Evolutionary conservation across 352 stramenopile species (phyloP), one percentile per base, ranked within the genome.

Genomic region (Phytophthora citricola): DNA sequence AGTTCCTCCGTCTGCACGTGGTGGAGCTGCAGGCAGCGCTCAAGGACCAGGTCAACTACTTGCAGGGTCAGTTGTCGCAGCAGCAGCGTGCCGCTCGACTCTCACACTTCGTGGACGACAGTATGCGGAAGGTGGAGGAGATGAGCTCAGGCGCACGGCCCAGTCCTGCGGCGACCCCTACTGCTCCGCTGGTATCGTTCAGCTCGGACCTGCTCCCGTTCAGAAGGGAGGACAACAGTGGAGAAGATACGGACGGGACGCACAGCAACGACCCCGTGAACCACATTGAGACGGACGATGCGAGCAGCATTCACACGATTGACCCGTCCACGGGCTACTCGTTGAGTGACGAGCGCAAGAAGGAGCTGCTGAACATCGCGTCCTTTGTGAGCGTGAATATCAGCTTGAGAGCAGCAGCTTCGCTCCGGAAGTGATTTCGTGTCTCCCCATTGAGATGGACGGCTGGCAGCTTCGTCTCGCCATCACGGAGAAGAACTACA

Each of bases 401-500:
- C 47, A 92, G 75, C 34, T 70, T 93, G 27, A 95, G 63, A 93
- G 83, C 70, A 83, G 83, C 50, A 93, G 84, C 63, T 95, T 93
- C 63, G 83, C 71, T 8, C 87, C 87, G 7, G 87, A 95, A 59
- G 85, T 92, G 43, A 95, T 95, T 59, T 93, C 83, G 67, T 95
- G 83, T 58, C 75, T 95, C 15, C 87, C 87, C 0, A 95, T 95
- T 38, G 83, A 95, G 61, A 91, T 95, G 85, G 87, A 95, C 59
- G 87, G 87, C 45, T 95, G 87, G 87, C 83, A 92, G 55, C 73
- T 95, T 24, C 87, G 87, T 29, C 71, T 95, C 11, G 83, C 85
- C 32, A 95, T 95, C 63, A 95, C 87, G 6, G 85, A 92, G 68
- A 92, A 92, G 71, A 93, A 91, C 73, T 95, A 93, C 69, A 93